A percentile compares a stretch with the other conserved stretches of the same genome.
These are phyloP conservation scores for Dichomitus squalens DNA, from an alignment of 1,284 basidiomycete species.

Conservation along the genomic window DNA sequence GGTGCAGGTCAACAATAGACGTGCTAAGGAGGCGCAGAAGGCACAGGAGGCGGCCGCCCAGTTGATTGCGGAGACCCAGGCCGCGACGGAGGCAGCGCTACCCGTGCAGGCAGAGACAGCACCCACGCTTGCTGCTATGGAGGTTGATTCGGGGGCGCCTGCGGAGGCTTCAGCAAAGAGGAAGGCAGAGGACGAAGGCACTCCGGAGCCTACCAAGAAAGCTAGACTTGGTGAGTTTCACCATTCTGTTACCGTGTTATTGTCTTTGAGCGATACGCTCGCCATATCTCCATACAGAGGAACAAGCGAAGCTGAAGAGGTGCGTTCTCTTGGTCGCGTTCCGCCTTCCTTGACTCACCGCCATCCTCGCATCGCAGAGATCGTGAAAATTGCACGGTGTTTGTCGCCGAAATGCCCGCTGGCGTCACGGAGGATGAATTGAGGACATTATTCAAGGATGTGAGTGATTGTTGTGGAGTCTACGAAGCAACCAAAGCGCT, in stretches of 20 bases:
- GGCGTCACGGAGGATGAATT: conserved; percentile 69
- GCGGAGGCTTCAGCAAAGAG: conserved; percentile 53
- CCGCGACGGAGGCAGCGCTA: conserved; percentile 36
- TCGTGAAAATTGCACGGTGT: conserved; percentile 93
- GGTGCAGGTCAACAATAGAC: conserved; percentile 59
- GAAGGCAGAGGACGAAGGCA: conserved; percentile 57
- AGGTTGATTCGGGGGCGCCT: conserved; percentile 45
- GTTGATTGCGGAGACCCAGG: conserved; percentile 49
- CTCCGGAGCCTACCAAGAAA: conserved; percentile 54
- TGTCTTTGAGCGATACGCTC: not conserved
- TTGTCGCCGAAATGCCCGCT: conserved; percentile 74
- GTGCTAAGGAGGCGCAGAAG: conserved; percentile 72
- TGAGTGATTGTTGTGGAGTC: conserved; percentile 41
- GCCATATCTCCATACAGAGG: conserved; percentile 37
- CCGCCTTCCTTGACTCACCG: not conserved
- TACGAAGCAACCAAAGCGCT: not conserved
- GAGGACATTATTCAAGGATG: conserved; percentile 82
- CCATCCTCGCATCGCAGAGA: conserved; percentile 60
- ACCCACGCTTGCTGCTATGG: conserved; percentile 43
- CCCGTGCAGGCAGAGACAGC: conserved; percentile 10
- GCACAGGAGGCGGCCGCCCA: conserved; percentile 56
- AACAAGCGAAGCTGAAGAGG: conserved; percentile 60
- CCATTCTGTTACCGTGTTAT: not conserved
- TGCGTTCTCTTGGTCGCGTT: conserved; percentile 30
- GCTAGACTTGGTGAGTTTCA: conserved; percentile 53